Evolutionary conservation across 306 rosid genomes (phyloP).

Genomic region (Bauhinia variegata): DNA sequence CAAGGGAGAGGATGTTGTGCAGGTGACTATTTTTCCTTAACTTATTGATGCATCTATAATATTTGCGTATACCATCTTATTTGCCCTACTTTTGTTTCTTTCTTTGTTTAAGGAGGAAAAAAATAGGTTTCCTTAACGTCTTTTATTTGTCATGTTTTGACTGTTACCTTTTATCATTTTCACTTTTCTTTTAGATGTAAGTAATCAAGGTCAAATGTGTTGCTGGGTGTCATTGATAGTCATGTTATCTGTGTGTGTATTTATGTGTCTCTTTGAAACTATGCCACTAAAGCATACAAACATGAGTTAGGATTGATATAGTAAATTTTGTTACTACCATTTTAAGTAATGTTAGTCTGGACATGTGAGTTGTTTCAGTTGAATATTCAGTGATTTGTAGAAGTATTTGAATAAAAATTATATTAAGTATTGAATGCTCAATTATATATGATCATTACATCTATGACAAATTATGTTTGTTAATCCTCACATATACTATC

Average conservation of each 20-base stretch:
- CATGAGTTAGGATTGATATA: slow-evolving; percentile 7
- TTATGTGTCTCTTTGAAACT: slow-evolving; percentile 6
- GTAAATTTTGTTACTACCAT: not conserved
- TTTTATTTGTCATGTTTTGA: too few species aligned
- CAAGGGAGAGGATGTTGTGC: slow-evolving; percentile 96
- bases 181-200: too few species aligned
- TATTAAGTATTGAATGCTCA: slow-evolving; percentile 13
- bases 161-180: too few species aligned
- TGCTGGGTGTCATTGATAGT: too few species aligned
- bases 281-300: not conserved
- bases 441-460: not conserved
- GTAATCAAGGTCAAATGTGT: too few species aligned
- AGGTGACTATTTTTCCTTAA: slow-evolving; percentile 58
- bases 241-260: too few species aligned
- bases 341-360: not conserved
- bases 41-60: too few species aligned
- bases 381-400: not conserved
- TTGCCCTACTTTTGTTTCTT: too few species aligned
- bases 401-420: not conserved
- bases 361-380: not conserved
- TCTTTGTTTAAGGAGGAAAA: too few species aligned
- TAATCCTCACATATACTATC: not conserved
- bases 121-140: too few species aligned
- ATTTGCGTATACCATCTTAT: too few species aligned
- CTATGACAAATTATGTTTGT: slow-evolving; percentile 12